These are phyloP conservation scores for Phytophthora boehmeriae DNA, from an alignment of 352 stramenopile genomes.

Conservation along the genomic window DNA sequence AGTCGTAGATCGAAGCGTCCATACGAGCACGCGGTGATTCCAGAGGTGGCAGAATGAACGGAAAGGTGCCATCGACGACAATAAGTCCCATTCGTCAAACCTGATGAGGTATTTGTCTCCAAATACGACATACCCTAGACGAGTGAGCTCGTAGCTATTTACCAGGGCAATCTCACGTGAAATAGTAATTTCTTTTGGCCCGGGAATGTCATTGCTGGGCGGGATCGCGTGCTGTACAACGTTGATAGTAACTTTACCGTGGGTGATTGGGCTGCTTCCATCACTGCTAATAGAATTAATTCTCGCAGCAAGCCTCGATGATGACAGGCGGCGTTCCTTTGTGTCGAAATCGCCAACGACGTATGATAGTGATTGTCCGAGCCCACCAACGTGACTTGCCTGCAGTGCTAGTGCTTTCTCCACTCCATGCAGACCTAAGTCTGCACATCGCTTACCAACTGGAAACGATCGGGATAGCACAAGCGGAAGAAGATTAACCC, in stretches of 20 bases:
- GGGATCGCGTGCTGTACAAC: too few species aligned
- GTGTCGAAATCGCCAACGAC: conserved; percentile 3
- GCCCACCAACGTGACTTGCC: conserved; percentile 32
- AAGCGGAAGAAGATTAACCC: conserved; percentile 33
- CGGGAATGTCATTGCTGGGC: too few species aligned
- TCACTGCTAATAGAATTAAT: not conserved
- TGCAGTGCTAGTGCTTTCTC: conserved; percentile 34
- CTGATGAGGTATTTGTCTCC: conserved; percentile 20
- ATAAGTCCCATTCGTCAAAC: conserved; percentile 19
- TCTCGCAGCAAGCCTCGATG: not conserved
- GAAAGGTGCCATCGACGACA: conserved; percentile 7
- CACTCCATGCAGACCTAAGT: conserved; percentile 8
- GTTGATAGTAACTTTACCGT: too few species aligned
- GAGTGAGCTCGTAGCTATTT: conserved; percentile 31
- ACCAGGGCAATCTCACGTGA: not conserved
- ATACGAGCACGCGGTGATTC: conserved; percentile 23
- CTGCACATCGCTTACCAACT: not conserved
- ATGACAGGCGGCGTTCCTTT: conserved; percentile 1
- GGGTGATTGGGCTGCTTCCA: not conserved
- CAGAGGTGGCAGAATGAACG: conserved; percentile 12
- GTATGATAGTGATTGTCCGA: conserved; percentile 17
- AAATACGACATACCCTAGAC: conserved; percentile 23
- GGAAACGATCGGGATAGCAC: conserved; percentile 23
- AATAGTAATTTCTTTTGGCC: not conserved
- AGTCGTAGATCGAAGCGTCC: not conserved